Base-by-base conservation (phyloP, 2,329 filamentous ascomycete genomes). In the Albophoma yamanashiensis region DNA sequence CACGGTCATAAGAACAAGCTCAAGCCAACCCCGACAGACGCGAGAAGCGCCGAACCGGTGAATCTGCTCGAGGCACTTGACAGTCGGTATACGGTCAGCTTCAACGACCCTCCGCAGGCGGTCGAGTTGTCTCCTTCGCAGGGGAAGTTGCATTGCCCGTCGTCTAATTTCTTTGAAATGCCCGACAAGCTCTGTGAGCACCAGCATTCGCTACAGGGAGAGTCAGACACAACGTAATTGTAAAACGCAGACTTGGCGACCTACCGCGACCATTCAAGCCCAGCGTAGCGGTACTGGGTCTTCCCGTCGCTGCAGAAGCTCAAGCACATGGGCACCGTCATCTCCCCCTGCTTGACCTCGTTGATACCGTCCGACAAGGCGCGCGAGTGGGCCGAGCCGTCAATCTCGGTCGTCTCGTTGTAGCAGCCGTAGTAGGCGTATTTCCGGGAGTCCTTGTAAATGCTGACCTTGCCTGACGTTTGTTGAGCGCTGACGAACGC, bases 351-450 rank as follows among this genome's bases (percentile, higher is more conserved):
- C 20, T 67, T 63, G 47, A 77, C 74, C 60, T 75, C 68, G 63
- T 74, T 74, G 55, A 67, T 67, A 55, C 78, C 78, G 55, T 73
- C 76, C 25, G 70, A 64, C 5, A 86, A 73, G 20, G 82, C 80
- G 75, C 80, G 65, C 75, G 76, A 56, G 62, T 68, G 55, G 36
- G 73, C 73, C 5, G 79, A 75, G 62, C 71, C 69, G 17, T 70
- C 62, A 17, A 80, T 66, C 45, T 73, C 72, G n/a, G 75, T 78
- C 2, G 82, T 84, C 67, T 86, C 83, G 65, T 83, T 82, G 72
- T 73, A 85, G 73, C 83, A 86, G 60, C 83, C 83, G n/a, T 71
- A 67, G 70, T 85, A 85, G 20, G 59, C 63, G 71, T 83, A 85
- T 53, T 66, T 68, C 38, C 65, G 63, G 7, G 71, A 70, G 45